A percentile compares a stretch with the other conserved stretches of the same genome.
phyloP scores from a whole-genome alignment of 805 yeast genomes.

The Monosporozyma aquatica region DNA sequence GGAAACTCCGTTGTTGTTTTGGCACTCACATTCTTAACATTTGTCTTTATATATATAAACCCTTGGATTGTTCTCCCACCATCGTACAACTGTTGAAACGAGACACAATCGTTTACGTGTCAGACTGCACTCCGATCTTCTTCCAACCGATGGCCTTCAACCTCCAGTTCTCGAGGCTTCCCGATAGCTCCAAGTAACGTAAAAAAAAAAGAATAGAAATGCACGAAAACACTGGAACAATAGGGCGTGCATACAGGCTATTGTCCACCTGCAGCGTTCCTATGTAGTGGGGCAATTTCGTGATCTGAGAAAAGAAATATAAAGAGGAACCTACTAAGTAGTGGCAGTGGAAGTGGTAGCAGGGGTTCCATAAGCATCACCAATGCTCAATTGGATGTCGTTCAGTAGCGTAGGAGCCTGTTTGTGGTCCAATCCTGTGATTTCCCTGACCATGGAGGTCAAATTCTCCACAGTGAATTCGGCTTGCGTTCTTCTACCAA shows the following conservation, averaged over 20 bases:
- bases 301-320: too few species aligned
- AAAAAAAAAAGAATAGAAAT: not conserved
- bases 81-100: too few species aligned
- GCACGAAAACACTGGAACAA: too few species aligned
- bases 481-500: constrained; percentile 24
- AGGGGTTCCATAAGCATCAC: constrained; percentile 20
- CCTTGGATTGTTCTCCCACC: not conserved
- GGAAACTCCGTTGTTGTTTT: too few species aligned
- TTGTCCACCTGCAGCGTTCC: not conserved
- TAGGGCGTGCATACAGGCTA: not conserved
- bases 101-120: not conserved
- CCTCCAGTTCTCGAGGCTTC: too few species aligned
- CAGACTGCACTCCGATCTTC: not conserved
- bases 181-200: not conserved
- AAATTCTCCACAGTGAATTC: constrained; percentile 21
- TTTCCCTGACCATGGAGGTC: constrained; percentile 13
- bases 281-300: not conserved
- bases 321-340: too few species aligned
- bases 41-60: too few species aligned
- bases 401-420: constrained; percentile 12
- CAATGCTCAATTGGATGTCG: constrained; percentile 19
- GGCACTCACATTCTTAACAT: too few species aligned
- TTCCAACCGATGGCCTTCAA: not conserved
- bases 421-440: constrained; percentile 14
- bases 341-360: too few species aligned